Evolutionary conservation across 805 yeast species (phyloP).

Genomic region (Monosporozyma siamensis): DNA sequence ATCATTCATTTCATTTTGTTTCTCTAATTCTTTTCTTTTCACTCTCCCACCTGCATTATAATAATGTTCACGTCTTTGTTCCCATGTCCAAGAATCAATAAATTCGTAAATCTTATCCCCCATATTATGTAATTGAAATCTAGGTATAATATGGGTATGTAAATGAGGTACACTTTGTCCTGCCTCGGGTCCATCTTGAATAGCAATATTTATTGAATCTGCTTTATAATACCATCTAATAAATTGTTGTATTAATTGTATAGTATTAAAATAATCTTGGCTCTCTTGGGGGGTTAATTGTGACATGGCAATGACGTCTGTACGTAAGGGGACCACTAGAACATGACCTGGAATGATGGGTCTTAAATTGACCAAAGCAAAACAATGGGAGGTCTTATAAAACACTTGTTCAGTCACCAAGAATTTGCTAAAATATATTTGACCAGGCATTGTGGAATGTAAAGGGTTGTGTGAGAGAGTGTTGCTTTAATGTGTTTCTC

Average conservation of each 20-base stretch:
- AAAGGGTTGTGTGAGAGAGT: too few species aligned
- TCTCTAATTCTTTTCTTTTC: slow-evolving; percentile 21
- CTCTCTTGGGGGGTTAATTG: slow-evolving; percentile 68
- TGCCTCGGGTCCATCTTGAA: slow-evolving; percentile 93
- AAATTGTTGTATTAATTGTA: slow-evolving; percentile 62
- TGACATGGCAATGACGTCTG: slow-evolving; percentile 47
- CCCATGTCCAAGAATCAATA: slow-evolving; percentile 51
- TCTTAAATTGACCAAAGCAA: slow-evolving; percentile 81
- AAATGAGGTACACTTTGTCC: slow-evolving; percentile 96
- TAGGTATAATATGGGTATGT: slow-evolving; percentile 89
- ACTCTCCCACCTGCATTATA: slow-evolving; percentile 17
- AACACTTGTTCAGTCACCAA: slow-evolving; percentile 31
- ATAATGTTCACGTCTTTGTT: slow-evolving; percentile 24
- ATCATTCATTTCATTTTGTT: background rate
- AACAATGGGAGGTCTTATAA: slow-evolving; percentile 49
- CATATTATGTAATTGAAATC: slow-evolving; percentile 47
- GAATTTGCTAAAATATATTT: slow-evolving; percentile 26
- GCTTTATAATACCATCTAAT: slow-evolving; percentile 63
- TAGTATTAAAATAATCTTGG: slow-evolving; percentile 64
- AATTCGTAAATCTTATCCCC: slow-evolving; percentile 69
- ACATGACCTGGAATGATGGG: slow-evolving; percentile 95
- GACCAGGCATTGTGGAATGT: background rate
- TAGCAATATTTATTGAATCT: slow-evolving; percentile 78
- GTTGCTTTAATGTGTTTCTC: too few species aligned
- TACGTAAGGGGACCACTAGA: slow-evolving; percentile 72